phyloP scores from a whole-genome alignment of 345 rosid species.

The Aethionema arabicum region DNA sequence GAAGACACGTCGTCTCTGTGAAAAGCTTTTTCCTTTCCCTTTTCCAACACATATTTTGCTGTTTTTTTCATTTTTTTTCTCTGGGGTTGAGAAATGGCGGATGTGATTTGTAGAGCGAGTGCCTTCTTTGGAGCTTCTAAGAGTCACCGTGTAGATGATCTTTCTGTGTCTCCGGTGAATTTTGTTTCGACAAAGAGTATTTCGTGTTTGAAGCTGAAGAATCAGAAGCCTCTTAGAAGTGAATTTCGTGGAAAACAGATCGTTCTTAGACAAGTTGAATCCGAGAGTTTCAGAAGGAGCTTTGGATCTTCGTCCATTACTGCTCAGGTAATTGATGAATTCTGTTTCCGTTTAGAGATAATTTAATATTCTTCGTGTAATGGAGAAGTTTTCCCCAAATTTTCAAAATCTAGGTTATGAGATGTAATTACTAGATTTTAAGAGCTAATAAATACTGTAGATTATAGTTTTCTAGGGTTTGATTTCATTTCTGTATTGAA shows the following conservation, averaged over 20 bases:
- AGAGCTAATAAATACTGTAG: background rate
- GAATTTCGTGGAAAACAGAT: conserved; percentile 53
- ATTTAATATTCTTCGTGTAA: background rate
- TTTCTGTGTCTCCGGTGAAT: conserved; percentile 34
- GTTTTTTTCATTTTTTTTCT: conserved; percentile 13
- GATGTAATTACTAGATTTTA: conserved; percentile 8
- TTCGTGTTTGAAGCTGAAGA: conserved; percentile 37
- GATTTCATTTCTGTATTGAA: background rate
- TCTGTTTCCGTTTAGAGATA: background rate
- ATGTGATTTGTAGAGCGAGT: conserved; percentile 48
- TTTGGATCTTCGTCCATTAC: conserved; percentile 35
- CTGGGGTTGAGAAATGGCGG: conserved; percentile 42
- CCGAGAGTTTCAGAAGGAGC: conserved; percentile 31
- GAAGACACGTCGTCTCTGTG: conserved; percentile 33
- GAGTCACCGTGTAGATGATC: conserved; percentile 36
- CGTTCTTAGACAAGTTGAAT: conserved; percentile 32
- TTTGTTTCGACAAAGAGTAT: conserved; percentile 38
- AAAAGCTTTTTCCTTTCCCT: conserved; percentile 2
- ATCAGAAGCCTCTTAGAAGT: conserved; percentile 42
- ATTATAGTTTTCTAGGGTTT: conserved; percentile 1
- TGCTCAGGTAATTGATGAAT: conserved; percentile 54
- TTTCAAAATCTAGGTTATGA: background rate
- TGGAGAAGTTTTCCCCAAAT: background rate
- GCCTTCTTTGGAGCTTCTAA: conserved; percentile 37
- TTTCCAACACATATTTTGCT: background rate